These are phyloP conservation scores for Neoboletus brunneissimus DNA, from an alignment of 768 basidiomycete species.

Conservation along the genomic window DNA sequence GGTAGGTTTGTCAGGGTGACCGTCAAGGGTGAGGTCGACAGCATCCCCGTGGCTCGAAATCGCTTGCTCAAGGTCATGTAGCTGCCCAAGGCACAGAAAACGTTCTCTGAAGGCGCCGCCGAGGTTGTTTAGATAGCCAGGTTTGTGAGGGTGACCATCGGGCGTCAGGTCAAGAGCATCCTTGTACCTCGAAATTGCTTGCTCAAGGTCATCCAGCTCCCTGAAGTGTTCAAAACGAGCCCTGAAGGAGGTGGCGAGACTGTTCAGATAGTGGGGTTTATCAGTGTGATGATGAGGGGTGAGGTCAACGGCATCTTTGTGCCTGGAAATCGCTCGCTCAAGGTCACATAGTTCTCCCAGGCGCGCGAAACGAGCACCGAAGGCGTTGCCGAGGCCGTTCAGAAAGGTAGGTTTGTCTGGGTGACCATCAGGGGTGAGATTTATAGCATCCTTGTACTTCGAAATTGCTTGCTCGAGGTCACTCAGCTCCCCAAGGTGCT, in stretches of 20 bases:
- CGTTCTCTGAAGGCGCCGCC: background rate
- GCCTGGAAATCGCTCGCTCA: background rate
- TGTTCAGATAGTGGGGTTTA: background rate
- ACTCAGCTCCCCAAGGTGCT: background rate
- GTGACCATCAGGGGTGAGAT: background rate
- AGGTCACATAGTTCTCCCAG: background rate
- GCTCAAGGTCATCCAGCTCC: background rate
- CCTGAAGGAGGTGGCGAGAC: background rate
- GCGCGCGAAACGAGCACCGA: background rate
- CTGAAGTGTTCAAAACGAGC: background rate
- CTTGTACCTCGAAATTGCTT: background rate
- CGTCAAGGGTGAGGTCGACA: background rate
- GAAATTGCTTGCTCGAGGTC: slow-evolving; percentile 1
- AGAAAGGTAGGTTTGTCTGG: background rate
- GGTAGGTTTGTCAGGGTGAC: background rate
- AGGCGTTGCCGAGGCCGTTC: background rate
- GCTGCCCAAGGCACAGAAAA: background rate
- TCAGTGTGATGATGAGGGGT: background rate
- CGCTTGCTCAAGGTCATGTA: background rate
- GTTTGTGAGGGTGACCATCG: background rate
- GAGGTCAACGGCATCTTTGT: background rate
- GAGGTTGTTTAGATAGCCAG: background rate
- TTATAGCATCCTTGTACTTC: background rate
- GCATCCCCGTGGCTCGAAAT: background rate
- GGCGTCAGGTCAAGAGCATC: background rate